Evolutionary conservation across 768 basidiomycete genomes (phyloP), one percentile per base, ranked within the genome.

Genomic region (Agaricus subrufescens): DNA sequence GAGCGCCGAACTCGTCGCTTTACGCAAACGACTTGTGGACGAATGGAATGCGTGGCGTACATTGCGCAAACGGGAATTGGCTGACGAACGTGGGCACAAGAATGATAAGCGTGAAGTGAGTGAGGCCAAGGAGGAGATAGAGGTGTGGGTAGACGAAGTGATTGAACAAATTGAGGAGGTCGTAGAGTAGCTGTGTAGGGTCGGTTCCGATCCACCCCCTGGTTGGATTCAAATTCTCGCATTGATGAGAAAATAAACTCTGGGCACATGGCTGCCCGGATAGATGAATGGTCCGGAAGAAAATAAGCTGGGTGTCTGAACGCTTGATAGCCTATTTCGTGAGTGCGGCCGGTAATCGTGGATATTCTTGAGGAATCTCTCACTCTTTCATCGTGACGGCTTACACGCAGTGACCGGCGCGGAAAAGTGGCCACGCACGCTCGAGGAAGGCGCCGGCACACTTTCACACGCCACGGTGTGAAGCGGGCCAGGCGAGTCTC

Each of bases 1-100:
- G 63, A 94, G 89, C 61, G 94, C 94, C 4, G 97, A 98, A 72
- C 82, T 97, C 26, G 81, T 95, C 62, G 92, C 93, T 15, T 85
- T 86, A 60, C 82, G 97, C 58, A 91, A 91, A 70, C 82, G 97
- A 46, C 80, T 98, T 52, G 89, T 98, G 63, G 92, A 97, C 66
- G 97, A 99, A 73, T 99, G 97, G 97, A 97, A 99, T 72, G 92
- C 96, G 43, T 98, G 97, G 97, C 84, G 96, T 50, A 64, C 76
- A 25, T 79, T 83, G 60, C 85, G 87, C 62, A 84, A 80, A 67
- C 81, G 80, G 60, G 84, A 90, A 62, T 54, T 87, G 54, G 79
- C 77, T 37, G 85, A 85, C 51, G 83, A 83, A 58, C 75, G 73
- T 52, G 55, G 55, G 39, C 69, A 73, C 12, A 70, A 73, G 46